Evolutionary conservation across 306 rosid species (phyloP), one percentile per base, ranked within the genome.

Genomic region (Hylodesmum podocarpum): DNA sequence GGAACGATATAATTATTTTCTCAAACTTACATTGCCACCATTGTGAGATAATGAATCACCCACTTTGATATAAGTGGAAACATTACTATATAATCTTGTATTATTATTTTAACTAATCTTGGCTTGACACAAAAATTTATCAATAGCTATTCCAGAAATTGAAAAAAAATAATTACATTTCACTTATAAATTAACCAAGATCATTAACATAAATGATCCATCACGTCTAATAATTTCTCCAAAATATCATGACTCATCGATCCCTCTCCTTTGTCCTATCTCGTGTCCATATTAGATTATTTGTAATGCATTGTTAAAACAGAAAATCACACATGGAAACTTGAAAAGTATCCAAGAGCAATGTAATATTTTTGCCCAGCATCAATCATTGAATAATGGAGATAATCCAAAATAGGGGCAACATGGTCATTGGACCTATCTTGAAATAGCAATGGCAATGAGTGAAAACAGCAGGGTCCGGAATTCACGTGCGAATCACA

Each of bases 401-500:
- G 16, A 40, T 18, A 54, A 24, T 37, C 54, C 25, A 53, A 37
- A 54, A 0, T 18, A 46, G 58, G 87, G 87, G 80, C 16, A 83
- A 29, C 70, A 41, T 25, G 15, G 90, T 85, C 80, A 78, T 77
- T 84, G 14, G 3, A 9, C 1, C 8, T 33, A 7, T 8, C 72
- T 75, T 49, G 16, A 49, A 31, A 61, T 27, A 19, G 70, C 36
- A 75, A 21, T 58, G 51, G 0, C 2, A 7, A 11, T 5, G 21
- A 18, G n/a, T 29, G 63, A 51, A 51, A 36, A 43, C 50, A 49
- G 8, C 15, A 5, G 34, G 28, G 80, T 40, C 59, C 36, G 8
- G 15, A 65, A 50, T 74, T 84, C 94, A 91, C 92, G 89, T 87
- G 94, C 78, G 9, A 7, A 67, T 81, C 94, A 89, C 94, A 81